These are phyloP conservation scores for Arachis monticola DNA, from an alignment of 331 rosid genomes.

Conservation along the genomic window DNA sequence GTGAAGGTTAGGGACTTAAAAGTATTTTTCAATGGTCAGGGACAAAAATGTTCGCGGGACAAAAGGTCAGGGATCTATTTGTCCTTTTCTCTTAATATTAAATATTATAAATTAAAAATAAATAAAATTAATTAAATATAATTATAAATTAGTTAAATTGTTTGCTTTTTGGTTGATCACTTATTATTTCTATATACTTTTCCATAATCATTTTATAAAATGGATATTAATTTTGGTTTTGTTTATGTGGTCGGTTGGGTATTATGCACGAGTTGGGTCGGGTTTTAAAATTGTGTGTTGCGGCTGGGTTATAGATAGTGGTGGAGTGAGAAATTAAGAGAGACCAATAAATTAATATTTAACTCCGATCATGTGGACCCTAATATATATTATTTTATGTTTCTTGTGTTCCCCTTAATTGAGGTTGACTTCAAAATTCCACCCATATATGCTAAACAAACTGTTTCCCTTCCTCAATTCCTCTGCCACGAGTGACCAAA, in stretches of 20 bases:
- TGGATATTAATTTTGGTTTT: not conserved
- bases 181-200: too few relatives aligned
- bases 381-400: not conserved
- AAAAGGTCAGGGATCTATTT: too few relatives aligned
- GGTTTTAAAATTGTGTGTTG: constrained; percentile 23
- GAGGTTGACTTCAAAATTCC: constrained; percentile 42
- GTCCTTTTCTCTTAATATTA: too few relatives aligned
- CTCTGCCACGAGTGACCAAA: constrained; percentile 19
- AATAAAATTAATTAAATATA: too few relatives aligned
- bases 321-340: constrained; percentile 27
- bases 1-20: too few relatives aligned
- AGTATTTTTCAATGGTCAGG: too few relatives aligned
- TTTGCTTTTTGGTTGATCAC: too few relatives aligned
- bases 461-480: constrained; percentile 15
- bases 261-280: constrained; percentile 26
- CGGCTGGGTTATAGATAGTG: constrained; percentile 44
- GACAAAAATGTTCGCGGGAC: too few relatives aligned
- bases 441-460: constrained; percentile 33
- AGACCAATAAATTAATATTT: not conserved
- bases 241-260: constrained; percentile 72
- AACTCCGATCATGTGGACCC: constrained; percentile 37
- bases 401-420: not conserved
- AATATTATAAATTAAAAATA: too few relatives aligned
- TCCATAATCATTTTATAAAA: too few relatives aligned
- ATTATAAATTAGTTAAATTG: too few relatives aligned